Base-by-base conservation (phyloP, 169 alveolate genomes). In the Cryptosporidium meleagridis region DNA sequence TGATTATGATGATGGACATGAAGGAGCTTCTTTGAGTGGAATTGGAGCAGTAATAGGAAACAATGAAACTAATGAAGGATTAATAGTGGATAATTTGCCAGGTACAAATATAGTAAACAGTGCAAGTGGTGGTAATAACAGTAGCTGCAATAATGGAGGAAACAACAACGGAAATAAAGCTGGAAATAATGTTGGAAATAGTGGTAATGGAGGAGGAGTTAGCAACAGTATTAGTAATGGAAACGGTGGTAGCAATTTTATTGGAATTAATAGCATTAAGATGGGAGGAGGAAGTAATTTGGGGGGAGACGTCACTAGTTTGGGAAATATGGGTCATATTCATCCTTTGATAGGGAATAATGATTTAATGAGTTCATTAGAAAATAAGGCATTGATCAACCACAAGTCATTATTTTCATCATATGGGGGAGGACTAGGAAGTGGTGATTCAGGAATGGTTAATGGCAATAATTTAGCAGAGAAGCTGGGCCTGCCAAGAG, bases 401-500 rank as follows among this genome's bases (percentile, higher is more conserved):
- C 58, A 39, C 16, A 71, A 71, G n/a, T 71, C 85, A 23, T 14
- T 71, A 45, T 71, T 71, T 31, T 53, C 85, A 2, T n/a, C 80
- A 16, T 69, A 69, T 69, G 69, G 85, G 4, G 39, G 51, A 1
- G 59, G 52, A 16, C 0, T 39, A 6, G 45, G 48, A 8, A 16
- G 48, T 41, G 16, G 23, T 14, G 55, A 48, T 14, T 48, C 55
- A 2, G 21, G 55, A 12, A 14, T 48, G n/a, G 69, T 29, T 53
- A 44, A 12, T 16, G 67, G 23, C 3, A 44, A 35, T 33, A 71
- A 71, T 35, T 45, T 71, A 21, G 85, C 23, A 5, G 85, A 71
- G 59, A 71, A 71, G 59, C 52, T 71, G 29, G 85, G 85, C 12
- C 59, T 71, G 5, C 10, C 85, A 18, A 69, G 84, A 45, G 55